Evolutionary conservation across 352 stramenopile genomes (phyloP), one percentile per base, ranked within the genome.

Genomic region (Phytophthora cryptogea): DNA sequence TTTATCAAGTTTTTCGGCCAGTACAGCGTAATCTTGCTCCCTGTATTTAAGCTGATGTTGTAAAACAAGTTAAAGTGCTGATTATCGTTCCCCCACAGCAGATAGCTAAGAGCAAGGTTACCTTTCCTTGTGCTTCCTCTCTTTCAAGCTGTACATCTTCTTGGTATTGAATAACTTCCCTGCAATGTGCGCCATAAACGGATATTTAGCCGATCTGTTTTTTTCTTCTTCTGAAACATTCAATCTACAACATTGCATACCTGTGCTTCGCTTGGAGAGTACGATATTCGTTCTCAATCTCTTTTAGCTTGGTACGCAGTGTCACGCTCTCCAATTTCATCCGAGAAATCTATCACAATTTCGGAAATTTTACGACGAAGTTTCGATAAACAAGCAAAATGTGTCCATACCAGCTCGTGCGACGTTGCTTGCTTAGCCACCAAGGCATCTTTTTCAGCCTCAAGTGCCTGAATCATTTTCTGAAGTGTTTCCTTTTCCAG

Each of bases 241-340:
- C 2, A 23, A 23, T 23, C 20, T 23, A 23, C 20, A 23, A 23
- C 20, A 23, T 2, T 13, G 27, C 46, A 41, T 59, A 90, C 84
- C 84, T 66, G 45, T 90, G 78, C 35, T 91, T 92, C 3, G 62
- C 62, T 59, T 93, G 82, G n/a, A 93, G 74, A 10, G 76, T 66
- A 14, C 74, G 79, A 48, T 92, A 90, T 54, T 93, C 82, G 35
- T 78, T 86, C 49, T 93, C 84, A 2, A 87, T 63, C 66, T 93
- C 84, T 49, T 93, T 93, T 5, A 89, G 58, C 62, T 93, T 90
- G 3, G 72, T 72, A 6, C 84, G 84, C 46, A 89, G 57, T 45
- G 68, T 66, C 28, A 90, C 41, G 47, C 74, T 87, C 53, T 92
- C 83, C 13, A 75, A 67, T 59, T 92, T 92, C 53, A 90, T 72